Conservation (phyloP, 768 basidiomycete genomes). For the Suillus subaureus region DNA sequence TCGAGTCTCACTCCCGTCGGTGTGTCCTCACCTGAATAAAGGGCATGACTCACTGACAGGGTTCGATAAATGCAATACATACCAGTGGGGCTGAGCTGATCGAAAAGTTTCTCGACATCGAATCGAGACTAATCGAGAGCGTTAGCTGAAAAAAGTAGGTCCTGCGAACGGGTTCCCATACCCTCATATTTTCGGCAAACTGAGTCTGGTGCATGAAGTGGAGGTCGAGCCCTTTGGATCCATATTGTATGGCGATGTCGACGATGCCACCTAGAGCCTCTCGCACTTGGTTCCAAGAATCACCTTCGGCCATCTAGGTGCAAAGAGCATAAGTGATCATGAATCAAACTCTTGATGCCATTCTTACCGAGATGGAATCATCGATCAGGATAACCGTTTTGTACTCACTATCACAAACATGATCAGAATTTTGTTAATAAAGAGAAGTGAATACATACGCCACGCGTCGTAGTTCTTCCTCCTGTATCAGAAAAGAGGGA, state of each 20-base stretch:
- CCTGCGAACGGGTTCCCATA: neutral
- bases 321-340: too few relatives aligned
- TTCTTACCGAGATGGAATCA: slow-evolving; percentile 41
- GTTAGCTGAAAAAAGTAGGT: neutral
- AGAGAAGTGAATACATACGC: slow-evolving; percentile 25
- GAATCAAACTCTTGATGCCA: neutral
- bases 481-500: slow-evolving; percentile 19
- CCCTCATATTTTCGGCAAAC: slow-evolving; percentile 33
- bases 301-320: slow-evolving; percentile 41
- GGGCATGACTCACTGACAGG: slow-evolving; percentile 4
- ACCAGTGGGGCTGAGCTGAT: slow-evolving; percentile 27
- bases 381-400: slow-evolving; percentile 45
- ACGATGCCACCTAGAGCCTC: slow-evolving; percentile 45
- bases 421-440: slow-evolving; percentile 8
- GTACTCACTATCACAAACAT: slow-evolving; percentile 30
- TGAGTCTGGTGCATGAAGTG: slow-evolving; percentile 42
- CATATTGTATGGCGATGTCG: slow-evolving; percentile 38
- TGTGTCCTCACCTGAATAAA: slow-evolving; percentile 33
- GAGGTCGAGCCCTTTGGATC: slow-evolving; percentile 42
- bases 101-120: slow-evolving; percentile 28
- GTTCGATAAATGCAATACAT: slow-evolving; percentile 7
- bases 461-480: slow-evolving; percentile 23
- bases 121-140: slow-evolving; percentile 19
- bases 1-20: slow-evolving; percentile 41
- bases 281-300: slow-evolving; percentile 40